Percentiles rank a stretch among this genome's conserved stretches.
Evolutionary conservation across 495 filamentous ascomycete genomes (phyloP).

Genomic region (Penicillium macrosclerotiorum): DNA sequence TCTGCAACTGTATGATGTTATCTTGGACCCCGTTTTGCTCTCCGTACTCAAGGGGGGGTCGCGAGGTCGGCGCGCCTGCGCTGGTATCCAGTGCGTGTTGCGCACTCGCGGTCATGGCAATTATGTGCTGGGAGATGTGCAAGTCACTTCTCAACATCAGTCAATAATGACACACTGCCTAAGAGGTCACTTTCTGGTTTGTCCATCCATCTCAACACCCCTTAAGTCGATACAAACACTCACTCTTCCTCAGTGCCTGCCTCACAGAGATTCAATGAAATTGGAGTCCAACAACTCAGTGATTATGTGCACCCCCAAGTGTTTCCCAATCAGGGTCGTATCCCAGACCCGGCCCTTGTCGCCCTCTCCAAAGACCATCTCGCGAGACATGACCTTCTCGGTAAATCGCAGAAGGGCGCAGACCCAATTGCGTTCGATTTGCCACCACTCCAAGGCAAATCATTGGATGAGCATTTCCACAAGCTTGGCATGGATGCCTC

Average conservation of each 20-base stretch:
- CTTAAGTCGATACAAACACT: slow-evolving; percentile 12
- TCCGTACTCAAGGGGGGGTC: slow-evolving; percentile 38
- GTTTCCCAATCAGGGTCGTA: slow-evolving; percentile 59
- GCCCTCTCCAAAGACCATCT: slow-evolving; percentile 80
- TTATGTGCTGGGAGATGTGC: background rate
- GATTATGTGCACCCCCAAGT: slow-evolving; percentile 77
- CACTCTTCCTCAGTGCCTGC: slow-evolving; percentile 49
- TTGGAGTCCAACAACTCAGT: slow-evolving; percentile 92
- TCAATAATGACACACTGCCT: slow-evolving; percentile 15
- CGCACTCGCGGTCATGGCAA: slow-evolving; percentile 17
- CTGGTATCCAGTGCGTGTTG: slow-evolving; percentile 22
- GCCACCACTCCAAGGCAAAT: slow-evolving; percentile 71
- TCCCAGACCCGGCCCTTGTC: slow-evolving; percentile 67
- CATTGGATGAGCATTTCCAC: slow-evolving; percentile 93
- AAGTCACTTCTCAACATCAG: slow-evolving; percentile 25
- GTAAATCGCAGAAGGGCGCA: slow-evolving; percentile 76
- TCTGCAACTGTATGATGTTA: slow-evolving; percentile 18
- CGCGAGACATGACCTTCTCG: slow-evolving; percentile 80
- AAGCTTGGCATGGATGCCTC: slow-evolving; percentile 84
- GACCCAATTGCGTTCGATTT: slow-evolving; percentile 83
- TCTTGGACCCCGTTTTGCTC: slow-evolving; percentile 30
- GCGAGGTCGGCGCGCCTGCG: slow-evolving; percentile 28
- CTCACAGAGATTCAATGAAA: slow-evolving; percentile 75
- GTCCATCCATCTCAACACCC: background rate
- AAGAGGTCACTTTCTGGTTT: slow-evolving; percentile 39